Base-by-base conservation (phyloP, 2,329 filamentous ascomycete genomes). In the Pleurostoma richardsiae region DNA sequence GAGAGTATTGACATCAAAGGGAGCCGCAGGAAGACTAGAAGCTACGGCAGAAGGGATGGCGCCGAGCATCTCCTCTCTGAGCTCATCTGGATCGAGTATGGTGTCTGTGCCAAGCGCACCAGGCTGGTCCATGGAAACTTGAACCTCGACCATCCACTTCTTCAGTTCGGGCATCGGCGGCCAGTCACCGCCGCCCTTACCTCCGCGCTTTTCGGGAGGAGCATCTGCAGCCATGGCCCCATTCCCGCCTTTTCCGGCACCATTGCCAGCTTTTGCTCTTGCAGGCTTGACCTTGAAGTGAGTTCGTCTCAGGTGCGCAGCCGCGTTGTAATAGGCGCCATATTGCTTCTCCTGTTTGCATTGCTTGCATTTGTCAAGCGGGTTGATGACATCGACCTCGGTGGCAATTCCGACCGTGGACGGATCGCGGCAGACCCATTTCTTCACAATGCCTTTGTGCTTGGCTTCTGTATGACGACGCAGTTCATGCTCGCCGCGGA, bases 281-380 rank as follows among this genome's bases (percentile, higher is more conserved):
- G 68, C 60, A 2, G 69, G 61, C 65, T 79, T 80, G 44, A 73
- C 85, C 60, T 86, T 88, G 74, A 96, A 97, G 63, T 97, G 92
- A 1, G 86, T 86, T 43, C 92, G 83, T 39, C 91, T 80, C 6
- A 97, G 77, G 62, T 97, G 92, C 1, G 90, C 92, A 0, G 90
- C 90, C 1, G 91, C 92, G 58, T 97, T 97, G 69, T 97, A 96
- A 69, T 96, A 94, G 11, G 88, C 88, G 4, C 87, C 87, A 57
- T 97, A 97, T 49, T 80, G 78, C 72, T 96, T 96, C 46, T 77
- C 70, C 40, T 77, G 77, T 42, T 76, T 78, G 65, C 92, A 97
- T 42, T 87, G 80, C 66, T 95, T 95, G 79, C 91, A 96, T 55
- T 86, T 86, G 43, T 74, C 72, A 31, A 97, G 77, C 39, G 90